These are phyloP conservation scores for Mucor mucedo DNA, from an alignment of 371 early-diverging fungal species.

Conservation along the genomic window DNA sequence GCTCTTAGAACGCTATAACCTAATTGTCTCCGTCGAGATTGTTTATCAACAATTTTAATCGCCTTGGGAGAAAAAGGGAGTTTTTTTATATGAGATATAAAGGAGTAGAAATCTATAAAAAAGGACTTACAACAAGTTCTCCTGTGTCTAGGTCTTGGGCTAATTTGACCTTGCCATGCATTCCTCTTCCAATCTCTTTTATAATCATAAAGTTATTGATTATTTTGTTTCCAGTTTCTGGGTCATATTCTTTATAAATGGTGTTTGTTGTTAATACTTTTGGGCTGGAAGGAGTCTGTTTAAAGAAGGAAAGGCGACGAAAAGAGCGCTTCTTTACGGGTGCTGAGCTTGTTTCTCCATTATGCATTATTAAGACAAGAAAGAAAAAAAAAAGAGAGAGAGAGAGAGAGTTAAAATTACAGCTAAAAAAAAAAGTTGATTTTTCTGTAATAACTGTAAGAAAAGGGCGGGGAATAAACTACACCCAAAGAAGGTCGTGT, in stretches of 20 bases:
- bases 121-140: slow-evolving; percentile 67
- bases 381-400: background rate
- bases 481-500: too few relatives aligned
- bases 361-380: background rate
- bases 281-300: slow-evolving; percentile 9
- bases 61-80: slow-evolving; percentile 54
- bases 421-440: background rate
- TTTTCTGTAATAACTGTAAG: background rate
- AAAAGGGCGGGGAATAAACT: too few relatives aligned
- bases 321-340: slow-evolving; percentile 13
- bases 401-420: background rate
- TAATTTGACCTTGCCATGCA: slow-evolving; percentile 94
- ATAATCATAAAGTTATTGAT: slow-evolving; percentile 92
- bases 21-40: slow-evolving; percentile 66
- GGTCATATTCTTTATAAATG: slow-evolving; percentile 80
- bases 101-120: background rate
- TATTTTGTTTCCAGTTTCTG: slow-evolving; percentile 85
- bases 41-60: slow-evolving; percentile 83
- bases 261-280: slow-evolving; percentile 75
- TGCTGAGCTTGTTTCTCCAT: slow-evolving; percentile 14
- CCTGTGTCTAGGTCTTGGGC: slow-evolving; percentile 77
- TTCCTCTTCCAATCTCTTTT: slow-evolving; percentile 88
- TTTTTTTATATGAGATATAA: background rate
- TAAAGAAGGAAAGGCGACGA: slow-evolving; percentile 23
- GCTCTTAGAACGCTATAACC: slow-evolving; percentile 46